These are phyloP conservation scores for Hapsidospora chrysogenum DNA, from an alignment of 495 filamentous ascomycete genomes.

Conservation along the genomic window DNA sequence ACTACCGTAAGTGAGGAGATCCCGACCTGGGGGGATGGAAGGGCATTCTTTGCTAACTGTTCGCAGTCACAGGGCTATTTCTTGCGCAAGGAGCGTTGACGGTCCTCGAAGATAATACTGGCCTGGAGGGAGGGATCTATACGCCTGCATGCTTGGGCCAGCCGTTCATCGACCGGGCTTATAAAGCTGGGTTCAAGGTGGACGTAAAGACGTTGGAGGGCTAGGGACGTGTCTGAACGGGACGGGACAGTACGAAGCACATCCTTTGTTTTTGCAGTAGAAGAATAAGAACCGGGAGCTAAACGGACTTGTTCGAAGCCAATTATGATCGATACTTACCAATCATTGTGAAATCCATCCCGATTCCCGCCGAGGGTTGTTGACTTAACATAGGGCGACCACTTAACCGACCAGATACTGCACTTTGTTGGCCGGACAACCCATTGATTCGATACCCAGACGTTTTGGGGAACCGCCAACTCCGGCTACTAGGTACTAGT, in stretches of 20 bases:
- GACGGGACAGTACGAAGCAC: slow-evolving; percentile 1
- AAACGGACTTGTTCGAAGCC: too few species aligned
- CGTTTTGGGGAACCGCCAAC: too few species aligned
- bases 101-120: slow-evolving; percentile 45
- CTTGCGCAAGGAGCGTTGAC: slow-evolving; percentile 55
- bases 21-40: background rate
- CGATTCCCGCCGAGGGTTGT: too few species aligned
- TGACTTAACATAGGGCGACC: too few species aligned
- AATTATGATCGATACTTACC: too few species aligned
- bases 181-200: slow-evolving; percentile 44
- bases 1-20: slow-evolving; percentile 32
- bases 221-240: slow-evolving; percentile 24
- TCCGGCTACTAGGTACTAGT: too few species aligned
- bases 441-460: too few species aligned
- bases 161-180: slow-evolving; percentile 53
- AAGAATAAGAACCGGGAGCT: too few species aligned
- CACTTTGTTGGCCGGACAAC: too few species aligned
- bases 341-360: too few species aligned
- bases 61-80: slow-evolving; percentile 46
- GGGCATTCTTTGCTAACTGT: slow-evolving; percentile 11
- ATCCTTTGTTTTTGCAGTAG: background rate
- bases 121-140: slow-evolving; percentile 52
- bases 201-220: too few species aligned
- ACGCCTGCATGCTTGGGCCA: slow-evolving; percentile 77
- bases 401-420: too few species aligned